phyloP scores from a whole-genome alignment of 352 stramenopile species.

The Globisporangium uncinulatum region DNA sequence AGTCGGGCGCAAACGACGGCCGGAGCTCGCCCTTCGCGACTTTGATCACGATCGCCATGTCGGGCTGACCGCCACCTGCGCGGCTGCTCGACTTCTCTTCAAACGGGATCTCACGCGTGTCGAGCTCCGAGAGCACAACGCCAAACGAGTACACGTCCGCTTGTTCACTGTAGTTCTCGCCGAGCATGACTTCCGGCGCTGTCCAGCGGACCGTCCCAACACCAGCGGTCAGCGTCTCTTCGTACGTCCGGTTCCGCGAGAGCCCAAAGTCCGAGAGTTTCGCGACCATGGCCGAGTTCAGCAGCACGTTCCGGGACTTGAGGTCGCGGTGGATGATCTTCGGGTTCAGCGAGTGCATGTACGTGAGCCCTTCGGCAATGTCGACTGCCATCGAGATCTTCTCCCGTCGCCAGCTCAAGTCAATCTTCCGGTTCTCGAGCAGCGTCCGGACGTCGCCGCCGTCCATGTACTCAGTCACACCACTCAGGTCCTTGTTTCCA shows the following conservation, averaged over 20 bases:
- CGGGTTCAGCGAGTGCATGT: slow-evolving; percentile 79
- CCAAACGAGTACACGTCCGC: slow-evolving; percentile 88
- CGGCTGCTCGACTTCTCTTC: slow-evolving; percentile 78
- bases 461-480: slow-evolving; percentile 86
- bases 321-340: slow-evolving; percentile 84
- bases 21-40: slow-evolving; percentile 78
- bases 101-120: slow-evolving; percentile 85
- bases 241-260: slow-evolving; percentile 78
- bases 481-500: slow-evolving; percentile 64
- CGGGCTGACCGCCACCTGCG: slow-evolving; percentile 39
- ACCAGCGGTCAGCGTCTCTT: slow-evolving; percentile 77
- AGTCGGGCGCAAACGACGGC: slow-evolving; percentile 58
- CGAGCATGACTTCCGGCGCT: slow-evolving; percentile 83
- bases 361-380: slow-evolving; percentile 71
- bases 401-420: slow-evolving; percentile 73
- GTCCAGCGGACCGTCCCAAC: slow-evolving; percentile 85
- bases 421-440: slow-evolving; percentile 76
- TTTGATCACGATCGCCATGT: slow-evolving; percentile 81
- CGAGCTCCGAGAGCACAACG: slow-evolving; percentile 81
- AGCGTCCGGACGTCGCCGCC: slow-evolving; percentile 78
- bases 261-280: slow-evolving; percentile 86
- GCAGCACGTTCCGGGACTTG: slow-evolving; percentile 79
- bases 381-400: slow-evolving; percentile 85
- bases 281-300: slow-evolving; percentile 72
- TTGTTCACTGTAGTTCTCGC: slow-evolving; percentile 84